phyloP scores from a whole-genome alignment of 768 basidiomycete species.

The Pholiota microspora region DNA sequence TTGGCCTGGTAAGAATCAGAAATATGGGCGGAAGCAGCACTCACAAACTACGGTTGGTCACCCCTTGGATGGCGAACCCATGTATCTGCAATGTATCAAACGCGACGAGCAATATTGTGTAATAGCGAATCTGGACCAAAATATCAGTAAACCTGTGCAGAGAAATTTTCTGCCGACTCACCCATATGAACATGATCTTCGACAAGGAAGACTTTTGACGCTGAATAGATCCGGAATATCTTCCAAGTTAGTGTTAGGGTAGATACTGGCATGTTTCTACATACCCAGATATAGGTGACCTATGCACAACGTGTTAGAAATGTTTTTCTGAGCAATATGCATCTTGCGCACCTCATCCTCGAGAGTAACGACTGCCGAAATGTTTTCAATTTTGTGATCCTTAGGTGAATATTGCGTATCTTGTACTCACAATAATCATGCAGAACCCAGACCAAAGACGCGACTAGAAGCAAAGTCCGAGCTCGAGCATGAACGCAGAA shows the following conservation, averaged over 20 bases:
- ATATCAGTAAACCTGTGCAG: neutral
- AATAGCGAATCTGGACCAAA: slow-evolving; percentile 41
- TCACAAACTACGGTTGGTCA: slow-evolving; percentile 34
- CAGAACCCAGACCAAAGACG: slow-evolving; percentile 22
- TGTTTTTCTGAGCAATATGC: neutral
- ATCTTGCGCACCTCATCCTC: slow-evolving; percentile 23
- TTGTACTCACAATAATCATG: slow-evolving; percentile 24
- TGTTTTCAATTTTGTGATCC: neutral
- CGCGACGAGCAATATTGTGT: slow-evolving; percentile 38
- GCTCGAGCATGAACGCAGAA: too few relatives aligned
- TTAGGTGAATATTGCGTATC: neutral
- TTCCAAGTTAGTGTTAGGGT: too few relatives aligned
- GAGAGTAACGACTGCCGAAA: slow-evolving; percentile 18
- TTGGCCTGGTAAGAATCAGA: too few relatives aligned
- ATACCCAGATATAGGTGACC: slow-evolving; percentile 40
- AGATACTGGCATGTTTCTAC: too few relatives aligned
- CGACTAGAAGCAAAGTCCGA: slow-evolving; percentile 9
- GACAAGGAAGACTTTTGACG: slow-evolving; percentile 30
- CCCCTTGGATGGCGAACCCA: slow-evolving; percentile 35
- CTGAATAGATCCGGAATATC: slow-evolving; percentile 18
- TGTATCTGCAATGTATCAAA: slow-evolving; percentile 48
- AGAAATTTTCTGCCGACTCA: slow-evolving; percentile 14
- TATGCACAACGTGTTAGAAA: slow-evolving; percentile 3
- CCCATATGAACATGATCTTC: slow-evolving; percentile 43
- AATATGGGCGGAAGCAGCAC: slow-evolving; percentile 10